Evolutionary conservation across 129 eudicot genomes (phyloP), one percentile per base, ranked within the genome.

Genomic region (Smallanthus sonchifolius): DNA sequence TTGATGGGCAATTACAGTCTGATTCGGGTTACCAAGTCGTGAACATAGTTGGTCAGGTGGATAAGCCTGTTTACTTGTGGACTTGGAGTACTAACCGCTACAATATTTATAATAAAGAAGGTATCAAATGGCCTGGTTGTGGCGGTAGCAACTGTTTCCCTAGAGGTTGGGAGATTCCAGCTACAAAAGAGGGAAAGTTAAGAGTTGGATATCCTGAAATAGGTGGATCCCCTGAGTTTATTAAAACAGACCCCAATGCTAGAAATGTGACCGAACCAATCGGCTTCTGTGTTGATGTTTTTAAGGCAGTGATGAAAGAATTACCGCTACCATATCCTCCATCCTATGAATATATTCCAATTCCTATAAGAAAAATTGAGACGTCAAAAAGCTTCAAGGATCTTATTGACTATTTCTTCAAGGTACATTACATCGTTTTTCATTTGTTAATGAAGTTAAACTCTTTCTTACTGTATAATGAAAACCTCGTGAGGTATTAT

Each of bases 211-310:
- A 79, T 67, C 89, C 86, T 2, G 71, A 60, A 7, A 79, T 72
- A 40, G 19, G 69, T 10, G 87, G 84, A 5, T 68, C 80, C 16
- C 4, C 28, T 20, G 82, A 85, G 52, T 82, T 85, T 56, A 54
- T 79, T 20, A 48, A 63, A 17, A 80, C 57, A 19, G 44, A 11
- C 73, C 59, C 10, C 7, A 52, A 52, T 52, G 16, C 16, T 17
- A 10, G 70, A 2, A 38, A 69, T 56, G 42, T 3, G 34, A 52
- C 19, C 8, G 55, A 19, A 4, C 77, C 78, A 16, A 82, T 63
- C 15, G 89, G 89, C 13, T 85, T 79, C n/a, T 85, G 87, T 73
- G 75, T 76, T 3, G 86, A 85, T 2, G 84, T 82, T 67, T 85
- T 85, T 45, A 13, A 76, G 16, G 82, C 67, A 44, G 84, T 76